A percentile compares a stretch with the other conserved stretches of the same genome.
Evolutionary conservation across 1,284 basidiomycete genomes (phyloP).

Genomic region (Gomphus sp.): DNA sequence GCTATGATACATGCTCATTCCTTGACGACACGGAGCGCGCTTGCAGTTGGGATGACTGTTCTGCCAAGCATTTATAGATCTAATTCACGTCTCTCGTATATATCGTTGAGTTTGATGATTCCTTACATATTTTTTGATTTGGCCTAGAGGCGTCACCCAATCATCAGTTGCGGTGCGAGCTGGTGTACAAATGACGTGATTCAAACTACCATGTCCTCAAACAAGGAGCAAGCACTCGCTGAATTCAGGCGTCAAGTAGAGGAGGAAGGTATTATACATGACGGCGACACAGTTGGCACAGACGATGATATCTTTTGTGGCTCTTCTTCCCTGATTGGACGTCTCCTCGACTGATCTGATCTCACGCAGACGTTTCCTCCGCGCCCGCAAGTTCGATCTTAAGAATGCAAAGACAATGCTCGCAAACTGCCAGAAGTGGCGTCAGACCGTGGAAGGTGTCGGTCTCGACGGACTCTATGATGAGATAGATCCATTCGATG

Average conservation of each 20-base stretch:
- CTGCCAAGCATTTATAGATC: too few species aligned
- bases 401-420: conserved; percentile 49
- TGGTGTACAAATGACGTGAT: neutral
- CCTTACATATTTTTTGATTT: too few species aligned
- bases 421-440: conserved; percentile 49
- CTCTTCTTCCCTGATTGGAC: conserved; percentile 14
- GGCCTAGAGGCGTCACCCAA: too few species aligned
- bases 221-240: conserved; percentile 17
- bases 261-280: conserved; percentile 41
- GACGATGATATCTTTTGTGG: conserved; percentile 53
- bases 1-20: too few species aligned
- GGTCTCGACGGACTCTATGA: conserved; percentile 51
- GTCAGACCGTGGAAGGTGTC: conserved; percentile 41
- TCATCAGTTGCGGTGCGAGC: too few species aligned
- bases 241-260: conserved; percentile 42
- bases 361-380: conserved; percentile 49
- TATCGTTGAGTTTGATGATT: too few species aligned
- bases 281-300: conserved; percentile 55
- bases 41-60: too few species aligned
- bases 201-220: conserved; percentile 5
- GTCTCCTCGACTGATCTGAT: conserved; percentile 1
- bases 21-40: too few species aligned
- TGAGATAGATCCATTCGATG: conserved; percentile 51
- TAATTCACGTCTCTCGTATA: too few species aligned
- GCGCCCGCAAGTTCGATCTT: conserved; percentile 51